Base-by-base conservation (phyloP, 2,329 filamentous ascomycete species). In the Huntiella bhutanensis region DNA sequence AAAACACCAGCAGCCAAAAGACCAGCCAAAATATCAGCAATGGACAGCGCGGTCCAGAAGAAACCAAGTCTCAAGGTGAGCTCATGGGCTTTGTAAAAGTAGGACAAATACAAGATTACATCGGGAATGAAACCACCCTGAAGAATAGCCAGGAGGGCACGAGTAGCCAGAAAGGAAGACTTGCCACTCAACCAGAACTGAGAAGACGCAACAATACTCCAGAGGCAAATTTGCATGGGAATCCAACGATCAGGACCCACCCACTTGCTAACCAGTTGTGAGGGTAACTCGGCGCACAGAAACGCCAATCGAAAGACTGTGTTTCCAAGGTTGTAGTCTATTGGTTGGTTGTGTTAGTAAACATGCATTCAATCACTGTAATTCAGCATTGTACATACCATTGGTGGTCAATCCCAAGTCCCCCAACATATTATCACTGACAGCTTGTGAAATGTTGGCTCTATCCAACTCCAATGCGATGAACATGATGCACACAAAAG, bases 221-320 rank as follows among this genome's bases (percentile, higher is more conserved):
- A 75, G 3, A 66, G 61, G 4, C 67, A 58, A 62, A 77, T 73
- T 53, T 74, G 71, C 44, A 69, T 59, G 0, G 73, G 74, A 43
- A 77, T 75, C 71, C 71, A 76, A 19, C 68, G 64, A 51, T 77
- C 72, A 1, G 70, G 70, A 0, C 69, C 73, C 45, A 73, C 56
- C 64, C 64, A 73, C 55, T 78, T 73, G 49, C 62, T 65, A 35
- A 77, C 60, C 12, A 80, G 60, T 54, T 79, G 73, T 0, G 72
- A 77, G 0, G 75, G 75, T 0, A 80, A 61, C 45, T 62, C 59
- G 12, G 60, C 58, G 37, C 53, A 52, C 7, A 61, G 53, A 44
- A 61, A 62, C 1, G 54, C 51, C 1, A 60, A 43, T 39, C 50
- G 51, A 53, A 61, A 61, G 6, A 60, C 49, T 0, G 59, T 60